Percentiles rank a stretch among this genome's conserved stretches.
phyloP scores from a whole-genome alignment of 2,329 filamentous ascomycete genomes.

The Pezicula radicicola region DNA sequence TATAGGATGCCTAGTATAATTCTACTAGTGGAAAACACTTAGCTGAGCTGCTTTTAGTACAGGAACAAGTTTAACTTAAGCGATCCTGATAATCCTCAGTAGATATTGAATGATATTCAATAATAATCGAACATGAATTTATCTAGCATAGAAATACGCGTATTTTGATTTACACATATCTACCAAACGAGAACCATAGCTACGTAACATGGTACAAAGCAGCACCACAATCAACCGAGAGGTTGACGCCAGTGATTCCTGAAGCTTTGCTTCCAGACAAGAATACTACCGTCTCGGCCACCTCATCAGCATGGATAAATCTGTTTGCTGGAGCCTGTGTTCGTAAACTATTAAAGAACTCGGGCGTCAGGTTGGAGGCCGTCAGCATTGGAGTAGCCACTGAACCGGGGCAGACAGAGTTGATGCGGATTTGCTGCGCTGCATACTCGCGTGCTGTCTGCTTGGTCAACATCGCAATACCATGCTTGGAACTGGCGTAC shows the following conservation, averaged over 20 bases:
- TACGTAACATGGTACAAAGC: not conserved
- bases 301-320: not conserved
- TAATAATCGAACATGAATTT: too few relatives aligned
- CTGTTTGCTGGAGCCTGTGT: not conserved
- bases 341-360: not conserved
- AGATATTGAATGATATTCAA: too few relatives aligned
- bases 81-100: too few relatives aligned
- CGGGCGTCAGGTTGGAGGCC: not conserved
- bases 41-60: too few relatives aligned
- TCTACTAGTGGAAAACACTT: too few relatives aligned
- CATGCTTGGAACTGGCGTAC: conserved; percentile 23
- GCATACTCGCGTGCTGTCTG: not conserved
- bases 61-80: too few relatives aligned
- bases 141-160: too few relatives aligned
- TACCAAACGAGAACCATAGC: conserved; percentile 8
- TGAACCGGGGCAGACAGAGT: not conserved
- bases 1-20: too few relatives aligned
- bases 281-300: not conserved
- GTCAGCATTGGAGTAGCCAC: not conserved
- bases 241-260: not conserved
- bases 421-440: not conserved
- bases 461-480: conserved; percentile 15
- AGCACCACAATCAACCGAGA: not conserved
- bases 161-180: too few relatives aligned
- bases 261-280: not conserved